A percentile compares a stretch with the other conserved stretches of the same genome.
These are phyloP conservation scores for Acacia confusa DNA, from an alignment of 306 rosid species.

Conservation along the genomic window DNA sequence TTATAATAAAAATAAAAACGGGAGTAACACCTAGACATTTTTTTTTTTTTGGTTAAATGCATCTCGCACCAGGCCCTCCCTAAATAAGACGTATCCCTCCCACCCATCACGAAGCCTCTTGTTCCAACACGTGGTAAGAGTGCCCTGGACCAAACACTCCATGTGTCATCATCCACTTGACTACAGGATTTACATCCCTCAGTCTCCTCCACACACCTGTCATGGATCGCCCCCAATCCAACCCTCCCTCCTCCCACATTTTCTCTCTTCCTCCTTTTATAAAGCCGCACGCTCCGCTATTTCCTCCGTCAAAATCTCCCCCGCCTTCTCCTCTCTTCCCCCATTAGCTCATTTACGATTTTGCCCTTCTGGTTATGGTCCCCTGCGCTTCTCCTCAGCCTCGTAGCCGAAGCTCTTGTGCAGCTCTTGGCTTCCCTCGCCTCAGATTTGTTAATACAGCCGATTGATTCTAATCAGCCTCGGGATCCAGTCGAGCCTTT, in stretches of 20 bases:
- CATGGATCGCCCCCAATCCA: not conserved
- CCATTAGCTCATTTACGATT: constrained; percentile 22
- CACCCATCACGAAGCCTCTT: not conserved
- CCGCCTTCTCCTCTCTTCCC: not conserved
- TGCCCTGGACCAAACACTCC: not conserved
- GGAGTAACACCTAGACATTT: too few relatives aligned
- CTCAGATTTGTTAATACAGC: constrained; percentile 49
- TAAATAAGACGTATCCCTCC: too few relatives aligned
- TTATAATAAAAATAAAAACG: too few relatives aligned
- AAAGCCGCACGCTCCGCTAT: not conserved
- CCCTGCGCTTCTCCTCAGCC: constrained; percentile 35
- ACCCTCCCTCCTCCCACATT: not conserved
- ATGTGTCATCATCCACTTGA: not conserved
- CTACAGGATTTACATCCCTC: not conserved
- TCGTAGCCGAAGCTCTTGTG: constrained; percentile 53
- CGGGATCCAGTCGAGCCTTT: not conserved
- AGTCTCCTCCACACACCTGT: constrained; percentile 19
- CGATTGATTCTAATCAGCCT: constrained; percentile 44
- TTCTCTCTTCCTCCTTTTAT: not conserved
- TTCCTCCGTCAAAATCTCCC: not conserved
- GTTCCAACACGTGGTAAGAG: not conserved
- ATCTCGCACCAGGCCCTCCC: too few relatives aligned
- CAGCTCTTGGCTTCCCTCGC: constrained; percentile 72
- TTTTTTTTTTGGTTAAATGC: too few relatives aligned
- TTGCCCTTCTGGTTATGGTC: constrained; percentile 46